Conservation (phyloP, 345 rosid genomes). For the Camelina hispida region DNA sequence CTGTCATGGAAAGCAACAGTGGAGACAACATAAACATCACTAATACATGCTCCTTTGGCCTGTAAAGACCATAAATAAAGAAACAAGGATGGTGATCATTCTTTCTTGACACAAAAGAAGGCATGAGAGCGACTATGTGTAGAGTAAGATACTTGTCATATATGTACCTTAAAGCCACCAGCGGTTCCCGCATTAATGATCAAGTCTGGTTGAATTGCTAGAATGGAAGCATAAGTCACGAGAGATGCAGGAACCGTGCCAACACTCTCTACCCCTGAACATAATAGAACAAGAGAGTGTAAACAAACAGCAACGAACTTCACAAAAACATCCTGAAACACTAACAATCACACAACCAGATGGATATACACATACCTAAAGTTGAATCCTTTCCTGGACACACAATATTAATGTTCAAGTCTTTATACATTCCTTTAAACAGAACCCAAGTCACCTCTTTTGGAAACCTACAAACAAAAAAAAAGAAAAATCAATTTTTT, state of each 20-base stretch:
- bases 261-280: conserved; percentile 80
- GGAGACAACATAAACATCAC: conserved; percentile 76
- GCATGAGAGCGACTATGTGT: not conserved
- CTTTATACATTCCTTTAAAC: conserved; percentile 72
- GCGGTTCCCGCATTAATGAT: conserved; percentile 92
- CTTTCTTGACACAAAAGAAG: conserved; percentile 3
- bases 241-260: conserved; percentile 88
- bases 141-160: not conserved
- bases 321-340: conserved; percentile 2
- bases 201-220: conserved; percentile 71
- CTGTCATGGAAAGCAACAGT: conserved; percentile 93
- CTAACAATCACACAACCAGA: conserved; percentile 2
- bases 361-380: conserved; percentile 55
- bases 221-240: conserved; percentile 83
- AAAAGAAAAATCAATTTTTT: not conserved
- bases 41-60: conserved; percentile 81
- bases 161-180: conserved; percentile 85
- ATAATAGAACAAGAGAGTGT: conserved; percentile 22
- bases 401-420: conserved; percentile 62
- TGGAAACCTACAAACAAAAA: conserved; percentile 70
- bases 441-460: conserved; percentile 84
- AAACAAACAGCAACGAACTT: conserved; percentile 1
- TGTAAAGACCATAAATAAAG: conserved; percentile 34
- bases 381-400: conserved; percentile 84
- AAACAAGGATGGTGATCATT: not conserved